Evolutionary conservation across 495 filamentous ascomycete genomes (phyloP), one percentile per base, ranked within the genome.

Genomic region (Coniosporium apollinis): DNA sequence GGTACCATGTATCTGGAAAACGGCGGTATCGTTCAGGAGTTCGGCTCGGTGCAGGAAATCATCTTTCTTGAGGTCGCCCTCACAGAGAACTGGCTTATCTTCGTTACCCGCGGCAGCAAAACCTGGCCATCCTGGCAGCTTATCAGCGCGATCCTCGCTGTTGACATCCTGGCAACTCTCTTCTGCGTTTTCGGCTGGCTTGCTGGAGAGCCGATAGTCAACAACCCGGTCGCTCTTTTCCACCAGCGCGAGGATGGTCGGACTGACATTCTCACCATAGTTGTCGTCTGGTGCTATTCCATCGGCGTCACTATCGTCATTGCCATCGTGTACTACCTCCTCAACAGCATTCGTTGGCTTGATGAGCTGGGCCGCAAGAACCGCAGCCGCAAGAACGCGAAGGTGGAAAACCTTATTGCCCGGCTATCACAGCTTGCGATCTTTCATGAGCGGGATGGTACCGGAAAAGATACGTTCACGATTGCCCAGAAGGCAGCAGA

Each of bases 361-460:
- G 70, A 80, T 63, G 76, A 82, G 59, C 74, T 85, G 41, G 79
- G 79, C 52, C 75, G 79, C 55, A 76, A 78, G 70, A 76, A 73
- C 65, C 71, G 79, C 52, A 74, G 65, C 54, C 65, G 64, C 45
- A 68, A 70, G 45, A 78, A 85, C 55, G 79, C 76, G 51, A 63
- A 74, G 52, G 76, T 83, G 59, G 79, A 85, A 74, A 82, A 85
- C 62, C 74, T 81, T 58, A 66, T 85, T 50, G 67, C 64, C 28
- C 74, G 77, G 54, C 61, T 85, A 30, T 71, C 70, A 64, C 82
- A 82, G 65, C 65, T 83, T 32, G 74, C 79, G 35, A 57, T 83
- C 37, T 72, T 78, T 57, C 76, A 79, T 55, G 76, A 79, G 60
- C 60, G 65, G 37, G 54, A 57, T 22, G 55, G 55, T 37, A 53